Evolutionary conservation across 306 rosid genomes (phyloP), one percentile per base, ranked within the genome.

Genomic region (Adenanthera pavonina): DNA sequence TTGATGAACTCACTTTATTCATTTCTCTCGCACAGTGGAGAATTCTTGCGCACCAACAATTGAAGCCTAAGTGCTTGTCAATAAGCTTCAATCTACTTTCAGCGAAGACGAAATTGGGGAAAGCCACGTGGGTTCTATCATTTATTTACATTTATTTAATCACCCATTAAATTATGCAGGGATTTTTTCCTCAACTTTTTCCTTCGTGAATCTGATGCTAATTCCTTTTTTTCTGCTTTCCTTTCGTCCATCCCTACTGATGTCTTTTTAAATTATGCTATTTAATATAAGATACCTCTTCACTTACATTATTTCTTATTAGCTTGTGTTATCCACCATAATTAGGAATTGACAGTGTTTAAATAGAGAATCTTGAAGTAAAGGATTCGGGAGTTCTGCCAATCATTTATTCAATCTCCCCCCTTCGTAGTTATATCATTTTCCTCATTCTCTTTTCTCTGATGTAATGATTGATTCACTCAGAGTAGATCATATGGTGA

Each of bases 71-170:
- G 16, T 15, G 30, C 44, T 52, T 52, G n/a, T 36, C 76, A 47
- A 41, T 35, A 43, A 43, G 72, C 76, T 86, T 49, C 70, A 75
- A 44, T n/a, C 72, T 67, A 72, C 10, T 51, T 7, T 49, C 83
- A 78, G 7, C 69, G 11, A 41, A 52, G 51, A 51, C 30, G 69
- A 52, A 53, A 62, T 64, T 59, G 69, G 47, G 77, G 86, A 80
- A 68, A 74, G 82, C 46, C 8, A 64, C 8, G 36, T 78, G 8
- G 43, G 61, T 61, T 10, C 40, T 12, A 30, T 46, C 25, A 17
- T 41, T n/a, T n/a, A n/a, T n/a, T n/a, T n/a, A n/a, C n/a, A n/a
- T n/a, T n/a, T n/a, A n/a, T n/a, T 49, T 41, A 1, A 73, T 9
- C 48, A 53, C 34, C 9, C 5, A 73, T 53, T 40, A 41, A 40